These are phyloP conservation scores for Botryotinia globosa DNA, from an alignment of 2,329 filamentous ascomycete species.

Conservation along the genomic window DNA sequence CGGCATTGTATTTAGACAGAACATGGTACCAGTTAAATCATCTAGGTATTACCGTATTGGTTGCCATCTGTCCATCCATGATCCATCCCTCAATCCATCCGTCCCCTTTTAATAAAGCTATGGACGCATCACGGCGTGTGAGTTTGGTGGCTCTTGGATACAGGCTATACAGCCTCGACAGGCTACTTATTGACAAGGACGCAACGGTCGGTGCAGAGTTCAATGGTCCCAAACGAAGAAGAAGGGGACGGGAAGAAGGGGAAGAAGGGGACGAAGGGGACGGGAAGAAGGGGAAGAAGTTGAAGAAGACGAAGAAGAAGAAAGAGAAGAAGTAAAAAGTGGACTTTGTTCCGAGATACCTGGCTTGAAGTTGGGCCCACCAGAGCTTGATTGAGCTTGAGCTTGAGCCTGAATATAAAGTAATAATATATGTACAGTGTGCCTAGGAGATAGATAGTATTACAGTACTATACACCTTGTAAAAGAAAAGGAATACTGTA, in stretches of 20 bases:
- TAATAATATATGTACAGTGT: neutral
- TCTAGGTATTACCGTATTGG: neutral
- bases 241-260: neutral
- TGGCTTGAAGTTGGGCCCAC: neutral
- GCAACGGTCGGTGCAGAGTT: conserved; percentile 1
- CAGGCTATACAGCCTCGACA: neutral
- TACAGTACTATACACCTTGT: neutral
- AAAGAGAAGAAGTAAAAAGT: neutral
- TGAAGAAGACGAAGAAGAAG: neutral
- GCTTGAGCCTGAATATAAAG: neutral
- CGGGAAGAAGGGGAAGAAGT: neutral
- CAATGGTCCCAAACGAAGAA: neutral
- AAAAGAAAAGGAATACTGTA: neutral
- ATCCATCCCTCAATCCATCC: neutral
- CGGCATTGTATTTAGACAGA: neutral
- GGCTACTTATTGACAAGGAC: neutral
- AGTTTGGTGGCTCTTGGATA: neutral
- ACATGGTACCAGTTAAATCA: neutral
- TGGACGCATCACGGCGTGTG: conserved; percentile 5
- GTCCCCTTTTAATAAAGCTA: neutral
- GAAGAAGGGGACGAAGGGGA: neutral
- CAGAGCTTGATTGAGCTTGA: neutral
- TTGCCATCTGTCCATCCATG: neutral
- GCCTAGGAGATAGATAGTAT: neutral
- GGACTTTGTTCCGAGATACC: neutral